Base-by-base conservation (phyloP, 768 basidiomycete species). In the Collybiopsis confluens region DNA sequence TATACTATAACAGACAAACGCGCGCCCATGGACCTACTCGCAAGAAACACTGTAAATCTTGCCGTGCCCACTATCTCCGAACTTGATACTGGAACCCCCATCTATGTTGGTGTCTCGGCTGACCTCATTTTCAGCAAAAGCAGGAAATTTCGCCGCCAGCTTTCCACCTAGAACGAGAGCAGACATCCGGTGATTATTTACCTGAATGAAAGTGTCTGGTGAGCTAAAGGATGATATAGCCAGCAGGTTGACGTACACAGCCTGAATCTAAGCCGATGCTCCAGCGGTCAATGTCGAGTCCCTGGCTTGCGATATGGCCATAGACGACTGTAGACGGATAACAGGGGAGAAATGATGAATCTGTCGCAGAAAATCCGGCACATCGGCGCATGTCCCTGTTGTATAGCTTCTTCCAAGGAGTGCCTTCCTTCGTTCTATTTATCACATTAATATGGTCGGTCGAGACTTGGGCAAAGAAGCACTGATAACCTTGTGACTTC, bases 221-320 rank as follows among this genome's bases (percentile, higher is more conserved):
- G 43, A 26, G 21, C n/a, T 7, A 24, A 18, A 41, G 36, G 33
- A 23, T 35, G 11, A 20, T 38, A 1, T 27, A 1, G 9, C n/a
- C n/a, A n/a, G n/a, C n/a, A n/a, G 18, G 36, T 47, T 44, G 40
- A 73, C 85, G 65, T 65, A 92, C 89, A 63, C 93, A 96, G 10
- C 90, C 94, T 0, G 88, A 79, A 65, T 98, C 95, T 30, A 96
- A 68, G 1, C 95, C 95, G 56, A 93, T 71, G 2, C 85, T 82
- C 87, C 88, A 96, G 20, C 88, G 76, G 57, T 88, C 86, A 59
- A 92, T 67, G 65, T 94, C 91, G 11, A 97, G 74, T 11, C 89
- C 90, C 24, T 90, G 76, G 2, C 78, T 72, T 4, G 94, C 93
- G 7, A 85, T 78, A 62, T 97, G 95, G 0, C 92, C 95, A 65